Evolutionary conservation across 768 basidiomycete genomes (phyloP), one percentile per base, ranked within the genome.

Genomic region (Leccinum broughii): DNA sequence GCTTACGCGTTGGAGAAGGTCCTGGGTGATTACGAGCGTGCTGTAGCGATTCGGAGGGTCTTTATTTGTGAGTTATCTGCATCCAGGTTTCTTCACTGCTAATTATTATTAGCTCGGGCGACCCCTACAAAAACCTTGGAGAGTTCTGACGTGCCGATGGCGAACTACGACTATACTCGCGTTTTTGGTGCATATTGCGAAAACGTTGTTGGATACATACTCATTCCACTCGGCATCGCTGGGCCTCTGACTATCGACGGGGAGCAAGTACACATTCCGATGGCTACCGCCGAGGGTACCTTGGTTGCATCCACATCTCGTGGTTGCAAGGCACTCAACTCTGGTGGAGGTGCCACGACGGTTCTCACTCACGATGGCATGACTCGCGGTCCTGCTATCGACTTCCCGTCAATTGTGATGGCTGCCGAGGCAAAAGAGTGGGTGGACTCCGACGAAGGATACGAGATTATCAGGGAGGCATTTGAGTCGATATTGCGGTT

Each of bases 221-320:
- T 96, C 46, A 76, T 99, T 39, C 97, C 97, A 0, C 87, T 98
- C 55, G 97, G 97, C 66, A 89, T 98, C 61, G 97, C 97, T 15
- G 97, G 97, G 2, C 97, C 97, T 3, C 85, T 99, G 37, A 91
- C 85, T 49, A 83, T 99, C 70, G 96, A 99, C 68, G 94, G 92
- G 32, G 77, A 83, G 46, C 76, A 87, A 51, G 86, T 87, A 67
- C 96, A 88, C 44, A 95, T 99, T 67, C 97, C 97, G 8, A 98
- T 99, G 97, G 97, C 97, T 48, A 99, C 97, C 5, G 95, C 97
- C n/a, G 97, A 99, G 74, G 97, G 97, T 60, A 98, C 97, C 0
- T 86, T 99, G 57, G 95, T 98, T 62, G 97, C 97, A 0, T 98
- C 96, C 6, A 92, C 96, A 0, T 98, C 96, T 0, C 89, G 97